Percentiles rank a stretch among this genome's conserved stretches.
Evolutionary conservation across 2,329 filamentous ascomycete genomes (phyloP).

Genomic region (Colletotrichum siamense): DNA sequence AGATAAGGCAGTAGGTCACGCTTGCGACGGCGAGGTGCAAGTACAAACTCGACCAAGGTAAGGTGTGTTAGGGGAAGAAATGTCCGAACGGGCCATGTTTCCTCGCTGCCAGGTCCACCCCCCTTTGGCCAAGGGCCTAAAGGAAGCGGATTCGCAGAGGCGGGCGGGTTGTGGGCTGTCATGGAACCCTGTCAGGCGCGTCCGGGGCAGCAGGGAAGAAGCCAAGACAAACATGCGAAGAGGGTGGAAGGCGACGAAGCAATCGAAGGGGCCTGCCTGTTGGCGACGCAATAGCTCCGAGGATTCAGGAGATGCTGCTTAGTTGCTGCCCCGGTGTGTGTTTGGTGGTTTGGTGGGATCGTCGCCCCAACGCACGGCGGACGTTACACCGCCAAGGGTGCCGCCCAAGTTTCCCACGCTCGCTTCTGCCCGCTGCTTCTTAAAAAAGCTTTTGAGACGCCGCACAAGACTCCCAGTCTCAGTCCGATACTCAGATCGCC

Average conservation of each 20-base stretch:
- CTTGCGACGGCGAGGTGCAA: not conserved
- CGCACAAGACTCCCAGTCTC: slow-evolving; percentile 22
- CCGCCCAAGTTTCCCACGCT: not conserved
- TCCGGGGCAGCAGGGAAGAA: not conserved
- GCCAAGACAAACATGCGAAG: not conserved
- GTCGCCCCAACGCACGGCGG: not conserved
- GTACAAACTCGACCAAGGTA: not conserved
- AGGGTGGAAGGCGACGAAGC: not conserved
- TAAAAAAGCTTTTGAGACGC: slow-evolving; percentile 23
- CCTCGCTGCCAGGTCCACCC: slow-evolving; percentile 12
- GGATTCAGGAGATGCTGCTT: not conserved
- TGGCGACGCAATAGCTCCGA: not conserved
- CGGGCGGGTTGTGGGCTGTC: slow-evolving; percentile 3
- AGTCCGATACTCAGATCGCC: slow-evolving; percentile 19
- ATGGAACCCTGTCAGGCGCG: not conserved
- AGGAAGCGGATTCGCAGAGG: not conserved
- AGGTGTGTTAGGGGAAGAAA: not conserved
- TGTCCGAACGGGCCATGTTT: slow-evolving; percentile 20
- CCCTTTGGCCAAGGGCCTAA: not conserved
- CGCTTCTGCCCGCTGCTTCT: slow-evolving; percentile 4
- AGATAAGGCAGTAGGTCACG: not conserved
- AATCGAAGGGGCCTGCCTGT: not conserved
- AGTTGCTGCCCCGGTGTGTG: not conserved
- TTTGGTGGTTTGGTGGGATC: not conserved
- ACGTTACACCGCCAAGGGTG: slow-evolving; percentile 14